These are phyloP conservation scores for Nakaseomyces bracarensis DNA, from an alignment of 1,139 yeast genomes.

Conservation along the genomic window DNA sequence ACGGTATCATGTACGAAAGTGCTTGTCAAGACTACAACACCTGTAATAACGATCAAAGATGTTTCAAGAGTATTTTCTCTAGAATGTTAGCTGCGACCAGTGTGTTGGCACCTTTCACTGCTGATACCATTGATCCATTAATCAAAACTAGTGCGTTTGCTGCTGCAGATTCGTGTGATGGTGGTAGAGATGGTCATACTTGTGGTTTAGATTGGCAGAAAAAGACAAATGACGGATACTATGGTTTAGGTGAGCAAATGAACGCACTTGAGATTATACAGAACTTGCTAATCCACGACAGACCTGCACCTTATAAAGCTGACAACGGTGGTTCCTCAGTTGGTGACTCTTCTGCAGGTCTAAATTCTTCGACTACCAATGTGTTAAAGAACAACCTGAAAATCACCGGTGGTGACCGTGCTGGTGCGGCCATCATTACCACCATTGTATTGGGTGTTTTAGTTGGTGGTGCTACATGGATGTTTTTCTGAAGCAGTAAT, in stretches of 20 bases:
- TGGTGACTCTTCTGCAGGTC: constrained; percentile 40
- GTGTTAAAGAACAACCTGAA: constrained; percentile 38
- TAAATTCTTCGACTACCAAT: constrained; percentile 29
- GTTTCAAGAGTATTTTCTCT: constrained; percentile 52
- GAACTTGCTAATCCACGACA: constrained; percentile 35
- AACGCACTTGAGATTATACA: constrained; percentile 64
- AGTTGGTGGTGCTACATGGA: constrained; percentile 65
- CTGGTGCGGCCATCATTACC: constrained; percentile 82
- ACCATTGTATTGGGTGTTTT: constrained; percentile 57
- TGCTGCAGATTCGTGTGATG: constrained; percentile 64
- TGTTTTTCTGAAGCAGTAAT: constrained; percentile 44
- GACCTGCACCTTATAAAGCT: constrained; percentile 38
- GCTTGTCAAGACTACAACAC: constrained; percentile 41
- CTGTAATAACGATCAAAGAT: constrained; percentile 57
- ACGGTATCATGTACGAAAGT: constrained; percentile 47
- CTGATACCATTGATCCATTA: constrained; percentile 35
- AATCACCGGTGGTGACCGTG: constrained; percentile 55
- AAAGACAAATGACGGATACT: constrained; percentile 51
- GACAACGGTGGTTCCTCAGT: constrained; percentile 42
- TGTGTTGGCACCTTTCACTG: constrained; percentile 42
- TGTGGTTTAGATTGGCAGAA: constrained; percentile 62
- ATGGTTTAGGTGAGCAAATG: constrained; percentile 76
- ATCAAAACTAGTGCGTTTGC: constrained; percentile 47
- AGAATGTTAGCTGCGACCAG: constrained; percentile 47
- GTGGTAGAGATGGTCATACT: constrained; percentile 68